Evolutionary conservation across 352 stramenopile genomes (phyloP).

Genomic region (Globisporangium nunn): DNA sequence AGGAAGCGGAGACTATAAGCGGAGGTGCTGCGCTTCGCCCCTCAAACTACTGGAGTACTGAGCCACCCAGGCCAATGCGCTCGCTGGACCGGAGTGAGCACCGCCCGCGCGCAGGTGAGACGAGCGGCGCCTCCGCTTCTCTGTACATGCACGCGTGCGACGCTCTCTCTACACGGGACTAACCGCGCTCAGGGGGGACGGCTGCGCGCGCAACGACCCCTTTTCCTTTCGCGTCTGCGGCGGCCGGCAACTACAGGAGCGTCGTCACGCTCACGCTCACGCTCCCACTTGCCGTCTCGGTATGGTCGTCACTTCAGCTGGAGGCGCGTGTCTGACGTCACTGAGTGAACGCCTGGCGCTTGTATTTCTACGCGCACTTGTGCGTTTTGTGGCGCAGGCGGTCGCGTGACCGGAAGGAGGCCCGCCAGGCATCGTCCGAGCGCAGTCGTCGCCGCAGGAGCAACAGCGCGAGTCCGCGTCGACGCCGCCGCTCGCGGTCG

Average conservation of each 20-base stretch:
- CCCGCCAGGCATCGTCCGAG: neutral
- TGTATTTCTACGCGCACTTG: neutral
- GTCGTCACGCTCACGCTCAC: conserved; percentile 15
- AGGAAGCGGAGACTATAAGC: too few species aligned
- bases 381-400: conserved; percentile 2
- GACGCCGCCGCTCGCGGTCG: conserved; percentile 4
- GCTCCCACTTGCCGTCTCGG: conserved; percentile 19
- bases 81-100: too few species aligned
- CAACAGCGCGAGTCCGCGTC: neutral
- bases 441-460: neutral
- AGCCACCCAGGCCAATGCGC: too few species aligned
- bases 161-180: neutral
- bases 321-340: too few species aligned
- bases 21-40: too few species aligned
- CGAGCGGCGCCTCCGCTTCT: neutral
- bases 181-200: conserved; percentile 10
- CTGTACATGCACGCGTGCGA: neutral
- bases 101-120: too few species aligned
- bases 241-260: conserved; percentile 5
- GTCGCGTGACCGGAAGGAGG: conserved; percentile 11
- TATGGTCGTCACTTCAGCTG: neutral
- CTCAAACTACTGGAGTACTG: too few species aligned
- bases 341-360: too few species aligned
- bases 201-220: neutral
- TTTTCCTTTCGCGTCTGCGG: conserved; percentile 13